Evolutionary conservation across 495 filamentous ascomycete genomes (phyloP), one percentile per base, ranked within the genome.

Genomic region (Talaromyces ruber): DNA sequence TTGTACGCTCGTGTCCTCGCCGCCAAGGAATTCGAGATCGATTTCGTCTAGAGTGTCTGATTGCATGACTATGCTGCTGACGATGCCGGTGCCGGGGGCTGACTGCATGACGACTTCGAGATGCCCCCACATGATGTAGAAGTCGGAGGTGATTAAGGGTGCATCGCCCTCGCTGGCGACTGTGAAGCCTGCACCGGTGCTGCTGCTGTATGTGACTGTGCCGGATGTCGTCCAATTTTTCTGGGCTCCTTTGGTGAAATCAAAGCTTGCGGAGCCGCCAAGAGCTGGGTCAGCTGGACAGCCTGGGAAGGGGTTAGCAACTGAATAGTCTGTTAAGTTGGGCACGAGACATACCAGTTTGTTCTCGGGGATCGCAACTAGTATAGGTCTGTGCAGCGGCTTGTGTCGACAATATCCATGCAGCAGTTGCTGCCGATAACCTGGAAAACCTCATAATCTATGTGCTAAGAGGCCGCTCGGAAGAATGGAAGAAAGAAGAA

Each of bases 41-140:
- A 97, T 88, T 69, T 97, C 92, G 68, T 97, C 92, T 21, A 95
- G 79, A 65, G 89, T 86, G 65, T 95, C 92, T 32, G 89, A 92
- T 66, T 91, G 83, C 66, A 93, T 78, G 45, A 95, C 90, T 58
- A 92, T 84, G 61, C 87, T 91, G 74, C 88, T 92, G 60, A 83
- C 80, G 21, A 83, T 86, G n/a, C 86, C 86, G 2, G 72, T 77
- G 29, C 86, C 86, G 0, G 84, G 78, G 5, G 86, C 85, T 16
- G 85, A 79, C 66, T 86, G 83, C 64, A 88, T 72, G 9, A 74
- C 70, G 60, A 80, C 80, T 45, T 86, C 82, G 32, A 87, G 79
- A 56, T 75, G 77, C 11, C 86, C 86, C 66, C 88, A 89, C 86
- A 89, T 89, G 69, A 89, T 88, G 72, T 88, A 89, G 82, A 84